Percentiles rank a stretch among this genome's conserved stretches.
phyloP scores from a whole-genome alignment of 2,329 filamentous ascomycete genomes.

The Pseudogymnoascus sp. region DNA sequence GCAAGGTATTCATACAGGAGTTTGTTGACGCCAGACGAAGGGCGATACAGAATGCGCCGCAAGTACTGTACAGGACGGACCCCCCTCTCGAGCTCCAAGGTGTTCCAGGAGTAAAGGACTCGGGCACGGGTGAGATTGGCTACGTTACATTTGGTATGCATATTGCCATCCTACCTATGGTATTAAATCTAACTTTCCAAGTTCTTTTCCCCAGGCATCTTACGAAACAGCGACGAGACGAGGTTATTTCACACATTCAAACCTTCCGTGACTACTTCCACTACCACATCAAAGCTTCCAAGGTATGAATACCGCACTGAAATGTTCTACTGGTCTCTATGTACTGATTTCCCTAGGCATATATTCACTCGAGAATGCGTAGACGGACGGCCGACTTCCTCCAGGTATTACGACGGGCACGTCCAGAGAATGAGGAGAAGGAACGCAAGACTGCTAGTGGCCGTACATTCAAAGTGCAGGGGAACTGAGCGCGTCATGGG shows the following conservation, averaged over 20 bases:
- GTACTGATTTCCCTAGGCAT: conserved; percentile 52
- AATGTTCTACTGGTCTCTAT: conserved; percentile 14
- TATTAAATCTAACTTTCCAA: conserved; percentile 32
- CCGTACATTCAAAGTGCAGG: conserved; percentile 65
- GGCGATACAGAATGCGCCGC: conserved; percentile 95
- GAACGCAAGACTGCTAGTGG: conserved; percentile 98
- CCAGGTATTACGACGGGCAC: conserved; percentile 92
- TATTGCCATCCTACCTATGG: conserved; percentile 15
- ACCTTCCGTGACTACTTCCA: conserved; percentile 99
- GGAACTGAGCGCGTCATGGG: conserved; percentile 18
- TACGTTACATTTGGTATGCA: conserved; percentile 90
- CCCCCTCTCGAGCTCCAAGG: conserved; percentile 85
- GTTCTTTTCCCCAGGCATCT: conserved; percentile 95
- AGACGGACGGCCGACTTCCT: conserved; percentile 97
- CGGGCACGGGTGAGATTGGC: conserved; percentile 77
- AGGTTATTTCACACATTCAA: conserved; percentile 98
- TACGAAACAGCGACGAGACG: conserved; percentile 79
- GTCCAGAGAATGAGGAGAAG: conserved; percentile 93
- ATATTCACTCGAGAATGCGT: conserved; percentile 97
- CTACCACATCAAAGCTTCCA: conserved; percentile 99
- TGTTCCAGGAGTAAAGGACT: conserved; percentile 72
- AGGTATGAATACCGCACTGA: conserved; percentile 42
- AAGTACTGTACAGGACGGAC: conserved; percentile 93
- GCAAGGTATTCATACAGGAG: conserved; percentile 97
- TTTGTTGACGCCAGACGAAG: conserved; percentile 93